Evolutionary conservation across 2,329 filamentous ascomycete species (phyloP).

Genomic region (Epichloe bromicola): DNA sequence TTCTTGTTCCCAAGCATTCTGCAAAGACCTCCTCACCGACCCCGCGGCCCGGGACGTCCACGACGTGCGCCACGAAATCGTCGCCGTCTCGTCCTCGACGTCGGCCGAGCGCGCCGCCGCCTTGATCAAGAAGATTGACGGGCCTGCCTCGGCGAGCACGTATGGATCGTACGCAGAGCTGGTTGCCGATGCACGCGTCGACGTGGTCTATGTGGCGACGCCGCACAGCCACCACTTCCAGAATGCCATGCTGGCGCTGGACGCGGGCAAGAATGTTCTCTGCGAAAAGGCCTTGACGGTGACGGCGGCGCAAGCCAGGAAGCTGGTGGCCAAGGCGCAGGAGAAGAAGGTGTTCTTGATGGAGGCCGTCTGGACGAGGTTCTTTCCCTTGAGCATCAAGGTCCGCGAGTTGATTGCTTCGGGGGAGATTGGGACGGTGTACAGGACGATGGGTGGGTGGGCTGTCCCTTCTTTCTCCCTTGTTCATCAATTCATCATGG

Average conservation of each 20-base stretch:
- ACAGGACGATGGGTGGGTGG: constrained; percentile 42
- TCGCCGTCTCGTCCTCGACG: constrained; percentile 68
- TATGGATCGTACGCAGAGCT: constrained; percentile 78
- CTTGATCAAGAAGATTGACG: constrained; percentile 60
- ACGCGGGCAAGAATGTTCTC: constrained; percentile 75
- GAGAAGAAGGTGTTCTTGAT: constrained; percentile 65
- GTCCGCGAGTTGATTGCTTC: constrained; percentile 50
- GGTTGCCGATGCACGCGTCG: constrained; percentile 63
- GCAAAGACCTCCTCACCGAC: constrained; percentile 66
- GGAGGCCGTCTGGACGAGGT: constrained; percentile 85
- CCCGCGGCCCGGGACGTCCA: constrained; percentile 54
- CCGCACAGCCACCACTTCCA: constrained; percentile 91
- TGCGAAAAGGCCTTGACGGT: constrained; percentile 88
- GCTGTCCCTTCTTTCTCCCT: constrained; percentile 10
- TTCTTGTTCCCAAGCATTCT: constrained; percentile 39
- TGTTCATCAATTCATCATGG: too few species aligned
- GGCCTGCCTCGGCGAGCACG: constrained; percentile 52
- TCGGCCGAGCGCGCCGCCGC: constrained; percentile 54
- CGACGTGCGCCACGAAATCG: constrained; percentile 64
- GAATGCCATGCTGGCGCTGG: constrained; percentile 72
- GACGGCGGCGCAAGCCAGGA: constrained; percentile 62
- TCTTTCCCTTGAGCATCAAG: constrained; percentile 72
- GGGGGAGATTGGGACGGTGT: constrained; percentile 44
- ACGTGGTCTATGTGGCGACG: constrained; percentile 81
- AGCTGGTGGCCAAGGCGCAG: constrained; percentile 57